Percentiles rank a stretch among this genome's conserved stretches.
phyloP scores from a whole-genome alignment of 257 asterid genomes.

The Capsicum pubescens region DNA sequence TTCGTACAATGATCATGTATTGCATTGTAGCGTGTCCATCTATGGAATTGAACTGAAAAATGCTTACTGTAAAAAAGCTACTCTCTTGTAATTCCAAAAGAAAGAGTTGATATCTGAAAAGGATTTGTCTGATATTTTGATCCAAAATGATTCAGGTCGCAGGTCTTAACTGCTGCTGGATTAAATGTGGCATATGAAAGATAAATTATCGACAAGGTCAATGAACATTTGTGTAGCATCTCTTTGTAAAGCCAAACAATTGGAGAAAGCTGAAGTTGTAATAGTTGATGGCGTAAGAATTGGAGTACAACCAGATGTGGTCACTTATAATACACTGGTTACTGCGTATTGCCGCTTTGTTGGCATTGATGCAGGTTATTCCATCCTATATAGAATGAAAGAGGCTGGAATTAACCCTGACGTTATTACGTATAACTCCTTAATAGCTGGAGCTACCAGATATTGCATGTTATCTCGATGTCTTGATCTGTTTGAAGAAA shows the following conservation, averaged over 20 bases:
- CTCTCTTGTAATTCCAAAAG: background rate
- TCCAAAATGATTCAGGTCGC: background rate
- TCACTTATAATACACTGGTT: slow-evolving; percentile 83
- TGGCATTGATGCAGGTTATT: slow-evolving; percentile 74
- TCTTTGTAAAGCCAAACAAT: slow-evolving; percentile 74
- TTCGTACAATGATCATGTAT: background rate
- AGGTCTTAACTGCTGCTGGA: slow-evolving; percentile 31
- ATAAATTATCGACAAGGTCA: slow-evolving; percentile 67
- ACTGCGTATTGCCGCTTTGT: slow-evolving; percentile 67
- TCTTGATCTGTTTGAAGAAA: slow-evolving; percentile 70
- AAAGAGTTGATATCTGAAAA: background rate
- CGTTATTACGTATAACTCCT: slow-evolving; percentile 76
- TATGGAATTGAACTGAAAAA: background rate
- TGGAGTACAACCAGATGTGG: slow-evolving; percentile 78
- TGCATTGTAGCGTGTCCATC: background rate
- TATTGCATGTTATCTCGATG: slow-evolving; percentile 50
- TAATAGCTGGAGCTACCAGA: slow-evolving; percentile 77
- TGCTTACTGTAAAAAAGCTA: background rate
- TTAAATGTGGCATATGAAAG: slow-evolving; percentile 59
- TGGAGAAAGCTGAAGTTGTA: slow-evolving; percentile 84
- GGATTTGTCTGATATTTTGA: slow-evolving; percentile 10
- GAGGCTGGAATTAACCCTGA: slow-evolving; percentile 80
- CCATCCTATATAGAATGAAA: slow-evolving; percentile 63
- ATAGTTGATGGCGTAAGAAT: slow-evolving; percentile 74
- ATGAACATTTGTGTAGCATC: slow-evolving; percentile 80